Evolutionary conservation across 352 stramenopile species (phyloP).

Genomic region (Pilasporangium apinafurcum): DNA sequence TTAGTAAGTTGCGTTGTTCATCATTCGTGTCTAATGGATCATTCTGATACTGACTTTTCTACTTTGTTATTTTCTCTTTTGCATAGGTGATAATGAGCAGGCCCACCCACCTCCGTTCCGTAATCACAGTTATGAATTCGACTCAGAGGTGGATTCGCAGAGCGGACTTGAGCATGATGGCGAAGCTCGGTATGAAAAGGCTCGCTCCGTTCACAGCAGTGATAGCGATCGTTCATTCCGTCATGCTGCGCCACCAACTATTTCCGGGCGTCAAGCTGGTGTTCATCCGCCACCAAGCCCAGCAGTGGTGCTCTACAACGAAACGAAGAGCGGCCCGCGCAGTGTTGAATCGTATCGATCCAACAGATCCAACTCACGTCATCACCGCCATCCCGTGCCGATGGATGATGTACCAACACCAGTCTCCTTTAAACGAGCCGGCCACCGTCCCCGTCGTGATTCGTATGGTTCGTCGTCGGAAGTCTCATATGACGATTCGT

Average conservation of each 20-base stretch:
- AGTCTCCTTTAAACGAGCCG: too few species aligned
- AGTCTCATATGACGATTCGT: too few species aligned
- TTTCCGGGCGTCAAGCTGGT: conserved; percentile 2
- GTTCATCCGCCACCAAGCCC: not conserved
- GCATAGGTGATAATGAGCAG: conserved; percentile 5
- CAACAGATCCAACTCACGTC: too few species aligned
- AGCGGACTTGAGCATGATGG: conserved; percentile 17
- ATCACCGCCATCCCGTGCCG: too few species aligned
- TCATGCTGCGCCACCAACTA: conserved; percentile 6
- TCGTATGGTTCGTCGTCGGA: too few species aligned
- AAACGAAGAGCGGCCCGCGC: too few species aligned
- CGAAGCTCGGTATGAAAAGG: conserved; percentile 1
- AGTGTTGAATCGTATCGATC: too few species aligned
- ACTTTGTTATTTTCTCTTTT: not conserved
- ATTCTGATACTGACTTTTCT: not conserved
- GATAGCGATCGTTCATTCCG: conserved; percentile 11
- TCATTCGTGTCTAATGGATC: not conserved
- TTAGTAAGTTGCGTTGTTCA: conserved; percentile 10
- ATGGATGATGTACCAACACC: too few species aligned
- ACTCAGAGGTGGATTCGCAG: conserved; percentile 9
- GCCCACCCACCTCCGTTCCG: too few species aligned
- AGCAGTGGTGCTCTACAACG: not conserved
- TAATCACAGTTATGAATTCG: conserved; percentile 4
- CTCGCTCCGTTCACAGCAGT: conserved; percentile 3
- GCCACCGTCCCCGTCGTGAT: too few species aligned